Conservation (phyloP, 768 basidiomycete species). For the Boletus coccyginus region DNA sequence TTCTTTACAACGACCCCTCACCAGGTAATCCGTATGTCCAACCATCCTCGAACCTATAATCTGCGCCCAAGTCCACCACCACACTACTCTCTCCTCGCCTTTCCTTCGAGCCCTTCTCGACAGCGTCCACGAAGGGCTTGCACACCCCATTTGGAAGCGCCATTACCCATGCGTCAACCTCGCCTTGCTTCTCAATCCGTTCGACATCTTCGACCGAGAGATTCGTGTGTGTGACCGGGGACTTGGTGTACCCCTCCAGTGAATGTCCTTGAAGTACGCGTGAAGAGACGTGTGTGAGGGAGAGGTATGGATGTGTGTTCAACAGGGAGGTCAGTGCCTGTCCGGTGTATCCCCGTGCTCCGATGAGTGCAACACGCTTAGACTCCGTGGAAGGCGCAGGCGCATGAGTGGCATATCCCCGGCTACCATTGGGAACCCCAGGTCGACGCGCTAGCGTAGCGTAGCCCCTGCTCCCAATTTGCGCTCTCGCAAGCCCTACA, state of each 20-base stretch:
- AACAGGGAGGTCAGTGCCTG: constrained; percentile 88
- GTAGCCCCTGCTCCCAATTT: constrained; percentile 20
- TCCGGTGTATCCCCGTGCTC: constrained; percentile 94
- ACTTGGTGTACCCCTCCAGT: constrained; percentile 80
- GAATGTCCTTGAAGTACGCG: constrained; percentile 85
- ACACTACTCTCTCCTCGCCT: constrained; percentile 56
- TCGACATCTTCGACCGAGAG: constrained; percentile 77
- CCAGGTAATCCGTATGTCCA: constrained; percentile 99
- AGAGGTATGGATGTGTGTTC: constrained; percentile 82
- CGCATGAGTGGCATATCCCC: constrained; percentile 80
- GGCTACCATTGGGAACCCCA: constrained; percentile 43
- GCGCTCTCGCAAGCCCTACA: constrained; percentile 16
- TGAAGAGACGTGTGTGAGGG: constrained; percentile 94
- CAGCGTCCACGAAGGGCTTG: constrained; percentile 94
- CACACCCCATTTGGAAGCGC: constrained; percentile 97
- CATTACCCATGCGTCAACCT: constrained; percentile 98
- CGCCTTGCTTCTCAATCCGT: constrained; percentile 82
- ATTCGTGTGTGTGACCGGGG: constrained; percentile 72
- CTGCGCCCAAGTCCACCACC: constrained; percentile 89
- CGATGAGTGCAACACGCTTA: constrained; percentile 94
- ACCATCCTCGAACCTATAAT: constrained; percentile 89
- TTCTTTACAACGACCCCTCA: constrained; percentile 57
- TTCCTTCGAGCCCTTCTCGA: constrained; percentile 71
- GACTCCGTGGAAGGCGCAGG: constrained; percentile 48
- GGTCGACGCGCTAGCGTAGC: constrained; percentile 28